Base-by-base conservation (phyloP, 2,329 filamentous ascomycete species). In the Fusarium subglutinans region DNA sequence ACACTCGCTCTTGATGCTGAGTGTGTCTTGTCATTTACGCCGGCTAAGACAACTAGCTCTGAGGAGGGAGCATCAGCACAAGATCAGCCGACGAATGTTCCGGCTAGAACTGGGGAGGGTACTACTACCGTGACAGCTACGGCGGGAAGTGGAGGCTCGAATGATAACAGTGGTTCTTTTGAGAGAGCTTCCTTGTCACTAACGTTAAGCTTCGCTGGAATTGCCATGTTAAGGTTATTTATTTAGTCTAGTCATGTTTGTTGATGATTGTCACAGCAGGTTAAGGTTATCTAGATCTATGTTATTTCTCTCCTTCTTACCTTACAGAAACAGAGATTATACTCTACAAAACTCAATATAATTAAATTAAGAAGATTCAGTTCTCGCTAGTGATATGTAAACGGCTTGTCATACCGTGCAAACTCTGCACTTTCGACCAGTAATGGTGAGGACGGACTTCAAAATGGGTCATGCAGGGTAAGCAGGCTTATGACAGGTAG, bases 1-100 rank as follows among this genome's bases (percentile, higher is more conserved):
- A 40, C 43, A 0, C 43, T 69, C 2, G 66, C 55, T 35, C 37
- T 69, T 2, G 66, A 69, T 44, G 66, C 22, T 4, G 66, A 68
- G 3, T 69, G 66, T 3, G 55, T 47, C 12, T 20, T 69, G 8
- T 62, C 47, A 1, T 69, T 68, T 15, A 38, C 66, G 2, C 63
- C 37, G 0, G 66, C 63, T 22, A 55, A 69, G 2, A 3, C 47
- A 6, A 69, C 63, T 8, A 68, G 24, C 5, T n/a, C 59, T 3
- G 41, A 57, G 5, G 26, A 44, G 26, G 47, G 18, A 4, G 28
- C 33, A 0, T 30, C 65, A 2, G 37, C 63, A 2, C 37, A 50
- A 5, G 35, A 15, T 9, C 20, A 8, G 33, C 33, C 50, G 12
- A 22, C 33, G 6, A 6, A 41, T 22, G 51, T 28, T 1, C 51